phyloP scores from a whole-genome alignment of 2,329 filamentous ascomycete genomes.

The Diaporthe aspalathi region DNA sequence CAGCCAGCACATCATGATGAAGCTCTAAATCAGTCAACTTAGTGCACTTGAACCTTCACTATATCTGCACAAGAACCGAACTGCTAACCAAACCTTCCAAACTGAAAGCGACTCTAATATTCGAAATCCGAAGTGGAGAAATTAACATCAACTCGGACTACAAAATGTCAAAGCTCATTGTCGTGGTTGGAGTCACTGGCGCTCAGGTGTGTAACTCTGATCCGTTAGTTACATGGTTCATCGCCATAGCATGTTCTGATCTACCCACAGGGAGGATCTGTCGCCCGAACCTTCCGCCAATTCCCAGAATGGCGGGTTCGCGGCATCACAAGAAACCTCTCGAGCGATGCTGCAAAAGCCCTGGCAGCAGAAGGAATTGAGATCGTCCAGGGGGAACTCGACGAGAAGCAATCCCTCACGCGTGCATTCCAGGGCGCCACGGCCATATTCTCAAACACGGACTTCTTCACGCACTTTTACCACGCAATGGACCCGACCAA shows the following conservation, averaged over 20 bases:
- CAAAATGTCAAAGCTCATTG: slow-evolving; percentile 1
- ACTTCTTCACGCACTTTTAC: slow-evolving; percentile 37
- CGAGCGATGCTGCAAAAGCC: slow-evolving; percentile 1
- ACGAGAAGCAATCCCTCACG: slow-evolving; percentile 33
- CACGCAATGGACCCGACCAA: not conserved
- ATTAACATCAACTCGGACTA: not conserved
- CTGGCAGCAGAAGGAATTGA: slow-evolving; percentile 35
- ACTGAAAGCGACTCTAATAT: not conserved
- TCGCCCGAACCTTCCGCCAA: slow-evolving; percentile 2
- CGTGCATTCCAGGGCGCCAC: slow-evolving; percentile 35
- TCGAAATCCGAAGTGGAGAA: not conserved
- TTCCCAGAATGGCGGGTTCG: slow-evolving; percentile 6
- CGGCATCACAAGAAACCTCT: slow-evolving; percentile 13
- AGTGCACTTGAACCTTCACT: not conserved
- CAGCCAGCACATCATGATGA: not conserved
- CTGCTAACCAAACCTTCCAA: not conserved
- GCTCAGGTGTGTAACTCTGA: not conserved
- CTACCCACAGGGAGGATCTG: slow-evolving; percentile 1
- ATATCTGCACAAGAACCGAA: not conserved
- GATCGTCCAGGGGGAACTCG: slow-evolving; percentile 34
- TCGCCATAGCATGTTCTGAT: not conserved
- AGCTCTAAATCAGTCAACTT: not conserved
- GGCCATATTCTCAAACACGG: slow-evolving; percentile 40
- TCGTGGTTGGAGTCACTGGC: slow-evolving; percentile 4
- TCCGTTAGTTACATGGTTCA: no score